Percentiles rank a stretch among this genome's conserved stretches.
Evolutionary conservation across 495 filamentous ascomycete genomes (phyloP).

Genomic region (Margaritispora aquatica): DNA sequence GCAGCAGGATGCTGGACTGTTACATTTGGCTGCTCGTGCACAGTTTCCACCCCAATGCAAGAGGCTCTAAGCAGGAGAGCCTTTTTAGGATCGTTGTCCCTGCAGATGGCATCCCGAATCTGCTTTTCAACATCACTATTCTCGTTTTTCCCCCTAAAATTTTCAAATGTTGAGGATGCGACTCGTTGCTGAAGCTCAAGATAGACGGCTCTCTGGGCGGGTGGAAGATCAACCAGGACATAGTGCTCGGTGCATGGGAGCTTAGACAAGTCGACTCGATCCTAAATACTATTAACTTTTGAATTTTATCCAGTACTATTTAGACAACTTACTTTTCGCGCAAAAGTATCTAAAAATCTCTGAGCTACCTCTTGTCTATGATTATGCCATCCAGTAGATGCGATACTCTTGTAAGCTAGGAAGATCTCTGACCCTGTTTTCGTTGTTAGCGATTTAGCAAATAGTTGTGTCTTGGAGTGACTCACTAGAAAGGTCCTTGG

Average conservation of each 20-base stretch:
- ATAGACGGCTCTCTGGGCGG: conserved; percentile 40
- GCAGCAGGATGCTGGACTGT: not conserved
- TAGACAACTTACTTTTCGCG: conserved; percentile 26
- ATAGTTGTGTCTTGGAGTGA: not conserved
- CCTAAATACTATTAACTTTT: conserved; percentile 11
- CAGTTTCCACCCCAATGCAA: not conserved
- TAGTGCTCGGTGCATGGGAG: conserved; percentile 35
- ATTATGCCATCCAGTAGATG: conserved; percentile 45
- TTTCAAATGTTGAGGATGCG: conserved; percentile 27
- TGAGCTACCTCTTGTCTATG: conserved; percentile 44
- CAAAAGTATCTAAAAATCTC: conserved; percentile 46
- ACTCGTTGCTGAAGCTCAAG: conserved; percentile 39
- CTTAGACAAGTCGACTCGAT: conserved; percentile 30
- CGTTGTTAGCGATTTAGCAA: not conserved
- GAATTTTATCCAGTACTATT: not conserved
- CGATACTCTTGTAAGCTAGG: conserved; percentile 24
- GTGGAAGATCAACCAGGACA: conserved; percentile 31
- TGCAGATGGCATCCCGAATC: not conserved
- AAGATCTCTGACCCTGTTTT: conserved; percentile 7
- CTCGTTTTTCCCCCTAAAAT: conserved; percentile 31
- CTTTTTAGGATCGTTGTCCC: not conserved
- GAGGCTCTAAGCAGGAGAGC: conserved; percentile 1
- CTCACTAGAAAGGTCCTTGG: conserved; percentile 33
- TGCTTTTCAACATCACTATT: conserved; percentile 3
- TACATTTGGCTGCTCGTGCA: not conserved